Evolutionary conservation across 1,284 basidiomycete species (phyloP).

Genomic region (Cutaneotrichosporon curvatum): DNA sequence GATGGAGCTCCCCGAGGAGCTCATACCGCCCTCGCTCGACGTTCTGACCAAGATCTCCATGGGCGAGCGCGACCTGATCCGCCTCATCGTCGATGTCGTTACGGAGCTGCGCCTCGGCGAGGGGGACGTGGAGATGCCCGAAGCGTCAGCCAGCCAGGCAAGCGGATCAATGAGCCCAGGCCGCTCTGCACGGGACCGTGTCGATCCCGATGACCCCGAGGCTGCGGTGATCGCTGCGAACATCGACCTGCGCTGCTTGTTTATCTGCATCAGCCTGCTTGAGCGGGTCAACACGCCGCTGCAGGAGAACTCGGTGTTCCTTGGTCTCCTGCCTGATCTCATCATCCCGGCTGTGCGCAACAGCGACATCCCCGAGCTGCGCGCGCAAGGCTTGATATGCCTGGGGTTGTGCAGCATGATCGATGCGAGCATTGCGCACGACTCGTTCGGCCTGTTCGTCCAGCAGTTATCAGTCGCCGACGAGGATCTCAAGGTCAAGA

Average conservation of each 20-base stretch:
- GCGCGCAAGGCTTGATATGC: slow-evolving; percentile 78
- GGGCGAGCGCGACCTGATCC: slow-evolving; percentile 83
- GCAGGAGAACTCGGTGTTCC: slow-evolving; percentile 87
- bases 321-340: slow-evolving; percentile 81
- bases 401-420: slow-evolving; percentile 88
- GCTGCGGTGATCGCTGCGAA: slow-evolving; percentile 51
- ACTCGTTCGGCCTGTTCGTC: slow-evolving; percentile 82
- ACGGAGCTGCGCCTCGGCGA: slow-evolving; percentile 64
- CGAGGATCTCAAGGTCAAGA: slow-evolving; percentile 68
- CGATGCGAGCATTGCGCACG: slow-evolving; percentile 78
- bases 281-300: slow-evolving; percentile 87
- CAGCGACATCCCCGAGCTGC: slow-evolving; percentile 66
- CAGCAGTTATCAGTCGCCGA: slow-evolving; percentile 73
- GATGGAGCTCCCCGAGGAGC: slow-evolving; percentile 64
- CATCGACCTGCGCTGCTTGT: slow-evolving; percentile 75
- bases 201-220: slow-evolving; percentile 11
- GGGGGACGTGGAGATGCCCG: slow-evolving; percentile 44
- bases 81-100: slow-evolving; percentile 88
- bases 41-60: slow-evolving; percentile 76
- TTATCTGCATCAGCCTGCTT: slow-evolving; percentile 82
- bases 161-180: not conserved
- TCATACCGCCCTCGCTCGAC: slow-evolving; percentile 78
- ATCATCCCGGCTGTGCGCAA: slow-evolving; percentile 85
- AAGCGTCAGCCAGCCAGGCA: not conserved
- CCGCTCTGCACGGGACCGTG: not conserved